Evolutionary conservation across 1,139 yeast genomes (phyloP).

Genomic region (Eremothecium sinecaudum): DNA sequence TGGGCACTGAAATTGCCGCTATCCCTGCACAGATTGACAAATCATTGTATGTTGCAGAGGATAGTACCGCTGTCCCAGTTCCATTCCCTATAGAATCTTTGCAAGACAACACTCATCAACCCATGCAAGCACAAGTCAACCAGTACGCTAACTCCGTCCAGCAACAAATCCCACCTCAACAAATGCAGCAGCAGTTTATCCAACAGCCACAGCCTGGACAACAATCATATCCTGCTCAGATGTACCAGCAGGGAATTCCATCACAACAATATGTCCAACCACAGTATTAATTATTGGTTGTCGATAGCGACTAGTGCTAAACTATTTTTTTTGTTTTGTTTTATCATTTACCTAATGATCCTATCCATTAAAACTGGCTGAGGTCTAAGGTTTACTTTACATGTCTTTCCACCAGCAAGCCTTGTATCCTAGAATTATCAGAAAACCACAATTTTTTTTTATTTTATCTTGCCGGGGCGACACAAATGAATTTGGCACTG

Average conservation of each 20-base stretch:
- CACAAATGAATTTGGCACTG: too few relatives aligned
- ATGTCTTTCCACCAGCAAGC: too few relatives aligned
- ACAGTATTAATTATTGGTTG: constrained; percentile 3
- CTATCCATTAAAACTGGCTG: too few relatives aligned
- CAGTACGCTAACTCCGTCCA: constrained; percentile 18
- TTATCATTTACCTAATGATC: too few relatives aligned
- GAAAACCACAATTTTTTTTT: too few relatives aligned
- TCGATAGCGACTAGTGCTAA: too few relatives aligned
- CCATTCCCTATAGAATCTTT: constrained; percentile 56
- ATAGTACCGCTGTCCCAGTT: constrained; percentile 66
- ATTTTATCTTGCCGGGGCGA: too few relatives aligned
- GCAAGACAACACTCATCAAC: constrained; percentile 25
- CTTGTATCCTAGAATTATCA: too few relatives aligned
- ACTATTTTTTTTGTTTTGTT: too few relatives aligned
- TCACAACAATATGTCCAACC: constrained; percentile 12
- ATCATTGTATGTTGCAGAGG: constrained; percentile 79
- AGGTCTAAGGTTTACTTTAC: too few relatives aligned
- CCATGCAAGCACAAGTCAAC: constrained; percentile 21
- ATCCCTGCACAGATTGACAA: constrained; percentile 88
- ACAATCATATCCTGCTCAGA: constrained; percentile 14
- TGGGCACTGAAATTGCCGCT: constrained; percentile 95
- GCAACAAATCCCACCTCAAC: constrained; percentile 17
- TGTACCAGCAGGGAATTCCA: constrained; percentile 11
- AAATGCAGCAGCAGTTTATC: constrained; percentile 9
- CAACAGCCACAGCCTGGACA: constrained; percentile 21